Base-by-base conservation (phyloP, 257 asterid species). In the Forsythia viridissima region DNA sequence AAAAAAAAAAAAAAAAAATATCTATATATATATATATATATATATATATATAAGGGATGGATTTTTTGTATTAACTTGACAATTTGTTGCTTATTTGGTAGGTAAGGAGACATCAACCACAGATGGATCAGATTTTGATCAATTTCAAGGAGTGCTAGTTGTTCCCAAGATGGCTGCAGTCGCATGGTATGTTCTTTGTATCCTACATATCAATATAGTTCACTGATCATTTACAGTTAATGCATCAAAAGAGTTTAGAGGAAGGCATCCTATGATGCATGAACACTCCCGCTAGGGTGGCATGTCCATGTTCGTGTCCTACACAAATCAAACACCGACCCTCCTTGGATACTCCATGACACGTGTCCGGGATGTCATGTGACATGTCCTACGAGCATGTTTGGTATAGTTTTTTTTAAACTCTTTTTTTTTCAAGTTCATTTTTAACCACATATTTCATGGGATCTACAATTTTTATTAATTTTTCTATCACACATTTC, bases 81-180 rank as follows among this genome's bases (percentile, higher is more conserved):
- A 36, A 4, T 65, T 70, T 66, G 75, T 72, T 70, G 78, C 78
- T 66, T 46, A 38, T 39, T 67, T 34, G 46, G 63, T 82, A 94
- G 97, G 97, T 92, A 73, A 87, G 97, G 87, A 89, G 86, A 79
- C 98, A 92, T 83, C 97, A 88, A 74, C 97, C 98, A 0, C 79
- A 80, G 77, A 94, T 90, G 94, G 91, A 90, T 77, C 85, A 87
- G 80, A 82, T 92, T 79, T 75, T 81, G 85, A 88, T 94, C 85
- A 84, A 88, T 76, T 91, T 94, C 82, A 80, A 84, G 68, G 92
- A 87, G 78, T 76, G 82, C 36, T 93, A 90, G 87, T 75, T 71
- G 85, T 79, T 61, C 72, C 65, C 36, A 39, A 73, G 73, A 39
- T 67, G 52, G 57, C 76, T 51, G 51, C 78, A 20, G 55, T 21